Percentiles rank a stretch among this genome's conserved stretches.
Evolutionary conservation across 495 filamentous ascomycete species (phyloP).

Genomic region (Hypoxylon fuscum): DNA sequence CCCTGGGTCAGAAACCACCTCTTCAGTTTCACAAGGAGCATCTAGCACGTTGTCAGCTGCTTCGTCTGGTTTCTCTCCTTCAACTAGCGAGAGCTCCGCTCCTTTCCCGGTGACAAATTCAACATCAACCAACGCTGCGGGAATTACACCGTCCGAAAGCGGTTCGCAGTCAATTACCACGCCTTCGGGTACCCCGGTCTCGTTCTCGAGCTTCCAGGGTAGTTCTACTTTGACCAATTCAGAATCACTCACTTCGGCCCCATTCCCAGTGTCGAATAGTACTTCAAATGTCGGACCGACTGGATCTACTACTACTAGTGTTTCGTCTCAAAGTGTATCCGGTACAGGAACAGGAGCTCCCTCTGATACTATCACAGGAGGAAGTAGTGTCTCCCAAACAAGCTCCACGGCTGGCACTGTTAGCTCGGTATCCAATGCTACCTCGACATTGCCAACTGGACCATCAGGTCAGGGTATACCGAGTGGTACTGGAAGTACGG

Average conservation of each 20-base stretch:
- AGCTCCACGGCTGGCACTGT: constrained; percentile 2
- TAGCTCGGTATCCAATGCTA: constrained; percentile 7
- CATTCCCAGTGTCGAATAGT: constrained; percentile 9
- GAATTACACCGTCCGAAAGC: constrained; percentile 8
- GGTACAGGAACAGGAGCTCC: background rate
- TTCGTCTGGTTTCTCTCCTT: constrained; percentile 11
- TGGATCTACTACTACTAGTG: background rate
- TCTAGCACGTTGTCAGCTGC: background rate
- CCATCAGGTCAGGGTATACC: constrained; percentile 15
- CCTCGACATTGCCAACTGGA: constrained; percentile 2
- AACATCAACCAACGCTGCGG: constrained; percentile 13
- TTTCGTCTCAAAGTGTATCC: constrained; percentile 1
- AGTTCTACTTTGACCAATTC: constrained; percentile 1
- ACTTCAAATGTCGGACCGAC: constrained; percentile 1
- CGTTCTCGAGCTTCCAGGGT: constrained; percentile 1
- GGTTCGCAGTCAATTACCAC: constrained; percentile 1
- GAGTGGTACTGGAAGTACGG: constrained; percentile 4
- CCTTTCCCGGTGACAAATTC: constrained; percentile 20
- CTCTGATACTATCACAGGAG: constrained; percentile 1
- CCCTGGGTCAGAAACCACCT: constrained; percentile 2
- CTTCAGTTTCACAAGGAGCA: background rate
- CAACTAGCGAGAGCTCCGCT: constrained; percentile 9
- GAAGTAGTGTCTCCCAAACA: background rate
- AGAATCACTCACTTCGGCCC: constrained; percentile 2
- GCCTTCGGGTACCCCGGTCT: background rate